Conservation (phyloP, 2,329 filamentous ascomycete genomes). For the Trichoderma semiorbis region DNA sequence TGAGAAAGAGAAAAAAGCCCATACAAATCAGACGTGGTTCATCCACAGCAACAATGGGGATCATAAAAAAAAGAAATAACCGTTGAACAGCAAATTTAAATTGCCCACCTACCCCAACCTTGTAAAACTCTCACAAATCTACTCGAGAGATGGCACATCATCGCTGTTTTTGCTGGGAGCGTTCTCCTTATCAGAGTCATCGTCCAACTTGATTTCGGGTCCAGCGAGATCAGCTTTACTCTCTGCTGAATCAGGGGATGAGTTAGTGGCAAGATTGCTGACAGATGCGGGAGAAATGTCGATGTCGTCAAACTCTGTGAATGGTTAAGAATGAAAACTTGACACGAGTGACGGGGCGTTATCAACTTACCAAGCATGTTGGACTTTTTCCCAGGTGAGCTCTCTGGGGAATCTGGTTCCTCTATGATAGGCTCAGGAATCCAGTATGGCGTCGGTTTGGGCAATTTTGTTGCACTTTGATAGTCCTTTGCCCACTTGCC, state of each 20-base stretch:
- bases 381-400: slow-evolving; percentile 24
- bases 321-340: background rate
- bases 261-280: background rate
- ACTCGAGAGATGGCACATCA: background rate
- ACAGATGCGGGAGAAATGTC: background rate
- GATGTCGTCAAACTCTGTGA: slow-evolving; percentile 23
- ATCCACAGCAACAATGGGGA: background rate
- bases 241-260: slow-evolving; percentile 11
- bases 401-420: slow-evolving; percentile 30
- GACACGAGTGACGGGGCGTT: background rate
- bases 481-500: slow-evolving; percentile 10
- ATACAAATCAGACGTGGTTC: background rate
- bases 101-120: background rate
- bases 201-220: background rate
- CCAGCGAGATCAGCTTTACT: background rate
- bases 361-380: slow-evolving; percentile 31
- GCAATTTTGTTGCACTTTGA: background rate
- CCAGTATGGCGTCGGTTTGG: slow-evolving; percentile 17
- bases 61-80: background rate
- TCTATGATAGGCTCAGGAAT: slow-evolving; percentile 35
- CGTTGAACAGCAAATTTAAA: background rate
- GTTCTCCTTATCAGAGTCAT: slow-evolving; percentile 8
- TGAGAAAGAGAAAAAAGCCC: background rate
- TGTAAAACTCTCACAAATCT: background rate
- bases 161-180: background rate